Evolutionary conservation across 345 rosid species (phyloP).

Genomic region (Eucalyptus microcorys): DNA sequence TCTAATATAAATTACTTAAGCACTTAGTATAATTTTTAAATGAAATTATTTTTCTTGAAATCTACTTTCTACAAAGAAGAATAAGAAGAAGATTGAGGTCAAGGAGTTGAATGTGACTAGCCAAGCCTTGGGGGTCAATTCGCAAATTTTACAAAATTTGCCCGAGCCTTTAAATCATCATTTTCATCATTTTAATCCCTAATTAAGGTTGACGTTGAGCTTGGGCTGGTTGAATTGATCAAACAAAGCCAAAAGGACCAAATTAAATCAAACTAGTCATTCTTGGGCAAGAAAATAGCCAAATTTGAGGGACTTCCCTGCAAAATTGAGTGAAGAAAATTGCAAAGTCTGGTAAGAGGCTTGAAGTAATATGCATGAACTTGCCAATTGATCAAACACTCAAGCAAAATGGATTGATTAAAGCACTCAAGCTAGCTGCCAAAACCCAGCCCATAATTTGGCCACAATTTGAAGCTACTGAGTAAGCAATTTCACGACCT

Average conservation of each 20-base stretch:
- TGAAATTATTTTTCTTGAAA: too few species aligned
- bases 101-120: accelerated
- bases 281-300: accelerated
- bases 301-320: neutral
- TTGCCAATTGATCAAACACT: neutral
- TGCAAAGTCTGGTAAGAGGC: neutral
- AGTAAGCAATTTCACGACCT: neutral
- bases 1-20: accelerated
- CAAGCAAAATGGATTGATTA: neutral
- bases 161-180: accelerated
- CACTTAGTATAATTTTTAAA: too few species aligned
- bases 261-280: neutral
- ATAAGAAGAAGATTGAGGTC: too few species aligned
- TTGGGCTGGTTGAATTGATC: accelerated
- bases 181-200: neutral
- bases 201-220: neutral
- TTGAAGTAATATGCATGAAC: neutral
- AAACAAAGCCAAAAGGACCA: neutral
- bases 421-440: neutral
- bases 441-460: accelerated
- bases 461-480: accelerated
- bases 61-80: too few species aligned
- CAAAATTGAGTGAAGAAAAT: neutral
- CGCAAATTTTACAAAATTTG: neutral
- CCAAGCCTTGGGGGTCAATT: too few species aligned